These are phyloP conservation scores for sorghum (Sorghum bicolor) DNA, from an alignment of 176 grass and related monocot species.

Conservation along the genomic window DNA sequence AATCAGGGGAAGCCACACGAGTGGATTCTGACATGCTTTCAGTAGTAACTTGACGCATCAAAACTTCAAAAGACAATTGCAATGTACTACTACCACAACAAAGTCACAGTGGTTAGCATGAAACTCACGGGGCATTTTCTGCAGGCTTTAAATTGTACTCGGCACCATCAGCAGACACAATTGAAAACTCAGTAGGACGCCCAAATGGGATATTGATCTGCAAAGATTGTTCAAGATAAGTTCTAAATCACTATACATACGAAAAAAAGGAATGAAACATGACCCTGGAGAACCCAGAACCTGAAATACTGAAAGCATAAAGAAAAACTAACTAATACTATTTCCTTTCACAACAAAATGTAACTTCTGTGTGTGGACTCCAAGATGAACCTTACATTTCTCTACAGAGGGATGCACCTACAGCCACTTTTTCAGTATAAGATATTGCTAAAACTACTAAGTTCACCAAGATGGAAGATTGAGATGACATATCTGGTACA, in stretches of 20 bases:
- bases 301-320: not conserved
- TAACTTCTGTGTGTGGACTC: not conserved
- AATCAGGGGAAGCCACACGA: not conserved
- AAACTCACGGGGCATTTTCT: constrained; percentile 65
- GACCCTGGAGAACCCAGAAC: not conserved
- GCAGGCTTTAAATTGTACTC: constrained; percentile 67
- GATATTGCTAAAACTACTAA: constrained; percentile 2
- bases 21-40: not conserved
- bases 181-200: constrained; percentile 57
- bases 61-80: not conserved
- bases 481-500: not conserved
- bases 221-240: constrained; percentile 31
- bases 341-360: not conserved
- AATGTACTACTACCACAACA: not conserved
- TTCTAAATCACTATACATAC: not conserved
- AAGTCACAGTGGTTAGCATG: not conserved
- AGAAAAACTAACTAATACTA: not conserved
- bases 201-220: constrained; percentile 83
- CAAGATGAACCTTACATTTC: not conserved
- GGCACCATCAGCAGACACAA: constrained; percentile 53
- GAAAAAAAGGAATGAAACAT: not conserved
- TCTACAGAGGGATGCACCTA: not conserved
- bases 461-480: not conserved
- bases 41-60: not conserved
- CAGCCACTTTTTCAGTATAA: not conserved